Evolutionary conservation across 2,329 filamentous ascomycete species (phyloP).

Genomic region (Coleophoma eucalyptorum): DNA sequence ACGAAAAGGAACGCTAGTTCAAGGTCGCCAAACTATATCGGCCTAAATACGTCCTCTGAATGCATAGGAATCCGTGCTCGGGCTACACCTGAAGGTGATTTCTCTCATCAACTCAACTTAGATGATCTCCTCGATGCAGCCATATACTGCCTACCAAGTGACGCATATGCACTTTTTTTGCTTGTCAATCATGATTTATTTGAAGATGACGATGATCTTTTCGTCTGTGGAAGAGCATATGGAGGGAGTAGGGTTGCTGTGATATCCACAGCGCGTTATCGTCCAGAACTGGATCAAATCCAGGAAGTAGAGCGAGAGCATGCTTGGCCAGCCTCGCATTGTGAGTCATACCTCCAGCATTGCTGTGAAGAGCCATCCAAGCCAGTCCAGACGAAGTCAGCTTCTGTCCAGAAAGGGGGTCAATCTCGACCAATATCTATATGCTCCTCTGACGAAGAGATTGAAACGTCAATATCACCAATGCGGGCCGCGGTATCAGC

Average conservation of each 20-base stretch:
- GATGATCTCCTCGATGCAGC: slow-evolving; percentile 21
- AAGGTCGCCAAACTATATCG: slow-evolving; percentile 1
- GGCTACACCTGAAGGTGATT: slow-evolving; percentile 12
- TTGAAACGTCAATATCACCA: slow-evolving; percentile 14
- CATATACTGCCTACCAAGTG: slow-evolving; percentile 18
- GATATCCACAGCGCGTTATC: slow-evolving; percentile 59
- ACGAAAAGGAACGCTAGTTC: not conserved
- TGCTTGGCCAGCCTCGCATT: slow-evolving; percentile 64
- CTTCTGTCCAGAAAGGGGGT: not conserved
- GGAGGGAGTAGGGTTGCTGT: slow-evolving; percentile 59
- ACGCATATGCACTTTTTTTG: slow-evolving; percentile 22
- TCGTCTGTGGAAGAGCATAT: slow-evolving; percentile 64
- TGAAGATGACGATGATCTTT: slow-evolving; percentile 53
- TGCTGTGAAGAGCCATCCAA: slow-evolving; percentile 22
- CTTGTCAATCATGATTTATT: slow-evolving; percentile 24
- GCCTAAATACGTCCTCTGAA: not conserved
- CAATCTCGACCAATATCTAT: not conserved
- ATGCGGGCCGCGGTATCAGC: slow-evolving; percentile 31
- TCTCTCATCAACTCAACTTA: slow-evolving; percentile 20
- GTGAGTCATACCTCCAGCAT: slow-evolving; percentile 42
- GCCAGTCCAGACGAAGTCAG: not conserved
- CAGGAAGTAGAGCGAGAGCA: slow-evolving; percentile 36
- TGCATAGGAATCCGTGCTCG: slow-evolving; percentile 18
- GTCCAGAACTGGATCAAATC: slow-evolving; percentile 42
- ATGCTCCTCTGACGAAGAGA: not conserved